These are phyloP conservation scores for Clausena lansium DNA, from an alignment of 345 rosid genomes.

Conservation along the genomic window DNA sequence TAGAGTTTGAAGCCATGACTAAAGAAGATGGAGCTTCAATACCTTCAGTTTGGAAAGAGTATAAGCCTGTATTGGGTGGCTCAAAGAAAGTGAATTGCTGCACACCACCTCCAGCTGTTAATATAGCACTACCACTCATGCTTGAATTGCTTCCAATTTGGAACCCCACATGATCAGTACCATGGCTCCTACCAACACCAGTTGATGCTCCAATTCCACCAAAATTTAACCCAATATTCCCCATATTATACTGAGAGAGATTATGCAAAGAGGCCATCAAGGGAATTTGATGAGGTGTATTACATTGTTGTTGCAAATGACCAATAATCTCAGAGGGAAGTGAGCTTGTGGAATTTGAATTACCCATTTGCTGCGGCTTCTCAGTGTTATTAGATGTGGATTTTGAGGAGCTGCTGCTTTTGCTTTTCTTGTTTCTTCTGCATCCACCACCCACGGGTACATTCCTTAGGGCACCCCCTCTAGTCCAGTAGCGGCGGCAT, in stretches of 20 bases:
- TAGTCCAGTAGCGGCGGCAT: conserved; percentile 85
- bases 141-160: conserved; percentile 38
- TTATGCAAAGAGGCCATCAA: conserved; percentile 47
- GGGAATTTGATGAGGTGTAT: conserved; percentile 39
- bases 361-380: conserved; percentile 24
- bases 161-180: conserved; percentile 40
- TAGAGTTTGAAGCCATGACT: conserved; percentile 38
- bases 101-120: conserved; percentile 30
- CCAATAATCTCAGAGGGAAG: conserved; percentile 37
- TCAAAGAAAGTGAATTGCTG: conserved; percentile 58
- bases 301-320: conserved; percentile 30
- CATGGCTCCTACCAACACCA: conserved; percentile 21
- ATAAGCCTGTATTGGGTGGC: conserved; percentile 30
- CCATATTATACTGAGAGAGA: conserved; percentile 39
- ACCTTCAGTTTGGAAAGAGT: conserved; percentile 42
- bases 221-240: conserved; percentile 57
- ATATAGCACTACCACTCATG: conserved; percentile 20
- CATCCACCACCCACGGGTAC: conserved; percentile 86
- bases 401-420: conserved; percentile 42
- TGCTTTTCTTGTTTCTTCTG: conserved; percentile 65
- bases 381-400: conserved; percentile 14
- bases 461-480: conserved; percentile 67
- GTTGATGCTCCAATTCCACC: conserved; percentile 34
- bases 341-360: conserved; percentile 30
- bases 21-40: conserved; percentile 39